Evolutionary conservation across 2,329 filamentous ascomycete genomes (phyloP).

Genomic region (Rhynchosporium graminicola): DNA sequence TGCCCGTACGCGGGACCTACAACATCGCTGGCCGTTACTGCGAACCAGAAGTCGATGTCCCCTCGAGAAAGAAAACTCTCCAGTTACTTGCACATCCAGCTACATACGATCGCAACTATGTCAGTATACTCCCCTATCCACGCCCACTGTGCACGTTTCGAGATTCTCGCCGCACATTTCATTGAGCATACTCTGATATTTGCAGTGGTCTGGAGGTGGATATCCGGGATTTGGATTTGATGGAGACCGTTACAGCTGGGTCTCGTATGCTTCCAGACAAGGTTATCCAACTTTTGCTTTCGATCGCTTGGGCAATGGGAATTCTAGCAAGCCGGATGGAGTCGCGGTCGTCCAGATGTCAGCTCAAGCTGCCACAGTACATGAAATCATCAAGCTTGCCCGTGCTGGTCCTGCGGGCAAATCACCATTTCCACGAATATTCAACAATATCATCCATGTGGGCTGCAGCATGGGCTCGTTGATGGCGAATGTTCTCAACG

Average conservation of each 20-base stretch:
- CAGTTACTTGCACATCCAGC: conserved; percentile 26
- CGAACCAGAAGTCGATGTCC: conserved; percentile 23
- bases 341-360: conserved; percentile 32
- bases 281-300: conserved; percentile 36
- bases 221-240: conserved; percentile 25
- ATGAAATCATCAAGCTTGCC: conserved; percentile 29
- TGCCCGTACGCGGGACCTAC: conserved; percentile 17
- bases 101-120: conserved; percentile 27
- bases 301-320: conserved; percentile 34
- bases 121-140: not conserved
- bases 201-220: conserved; percentile 28
- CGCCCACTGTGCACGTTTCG: too few species aligned
- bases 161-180: not conserved
- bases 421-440: conserved; percentile 27
- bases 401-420: conserved; percentile 4
- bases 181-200: not conserved
- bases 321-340: conserved; percentile 34
- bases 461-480: conserved; percentile 32
- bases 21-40: conserved; percentile 24
- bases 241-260: conserved; percentile 31
- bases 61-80: conserved; percentile 20
- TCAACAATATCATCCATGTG: conserved; percentile 32
- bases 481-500: conserved; percentile 27
- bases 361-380: conserved; percentile 34
- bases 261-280: conserved; percentile 26